A percentile compares a stretch with the other conserved stretches of the same genome.
Evolutionary conservation across 1,284 basidiomycete genomes (phyloP).

Genomic region (Moesziomyces sp.): DNA sequence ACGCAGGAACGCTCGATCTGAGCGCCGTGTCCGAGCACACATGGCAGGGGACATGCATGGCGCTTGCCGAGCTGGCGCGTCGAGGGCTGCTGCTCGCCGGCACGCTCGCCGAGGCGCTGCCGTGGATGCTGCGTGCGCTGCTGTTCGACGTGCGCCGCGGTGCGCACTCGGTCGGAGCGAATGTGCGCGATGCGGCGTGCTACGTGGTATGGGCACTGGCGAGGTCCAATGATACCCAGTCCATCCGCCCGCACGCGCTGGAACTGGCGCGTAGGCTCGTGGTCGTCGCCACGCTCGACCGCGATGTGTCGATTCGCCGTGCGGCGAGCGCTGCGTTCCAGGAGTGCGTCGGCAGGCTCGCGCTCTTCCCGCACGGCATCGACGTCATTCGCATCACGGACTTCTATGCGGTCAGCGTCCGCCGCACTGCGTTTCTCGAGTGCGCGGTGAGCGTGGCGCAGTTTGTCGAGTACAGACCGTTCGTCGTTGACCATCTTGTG

Average conservation of each 20-base stretch:
- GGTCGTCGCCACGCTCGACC: constrained; percentile 84
- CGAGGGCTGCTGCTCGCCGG: constrained; percentile 73
- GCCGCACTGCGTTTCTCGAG: constrained; percentile 82
- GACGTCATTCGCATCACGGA: constrained; percentile 90
- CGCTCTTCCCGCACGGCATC: constrained; percentile 89
- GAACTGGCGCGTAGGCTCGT: constrained; percentile 76
- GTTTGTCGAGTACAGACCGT: constrained; percentile 81
- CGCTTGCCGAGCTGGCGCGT: constrained; percentile 89
- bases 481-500: constrained; percentile 80
- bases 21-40: constrained; percentile 75
- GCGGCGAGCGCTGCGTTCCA: constrained; percentile 98
- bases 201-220: constrained; percentile 96
- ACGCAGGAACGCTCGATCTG: constrained; percentile 77
- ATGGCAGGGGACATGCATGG: constrained; percentile 95
- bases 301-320: constrained; percentile 93
- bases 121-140: constrained; percentile 72
- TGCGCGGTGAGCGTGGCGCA: constrained; percentile 86
- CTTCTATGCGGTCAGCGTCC: constrained; percentile 90
- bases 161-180: constrained; percentile 90
- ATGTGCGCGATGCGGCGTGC: constrained; percentile 91
- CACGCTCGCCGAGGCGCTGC: constrained; percentile 44
- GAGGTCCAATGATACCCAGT: constrained; percentile 72
- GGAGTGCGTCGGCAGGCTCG: constrained; percentile 89
- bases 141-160: constrained; percentile 92
- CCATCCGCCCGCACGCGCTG: constrained; percentile 75